A percentile compares a stretch with the other conserved stretches of the same genome.
These are phyloP conservation scores for Aureobasidium musti DNA, from an alignment of 2,329 filamentous ascomycete species.

Conservation along the genomic window DNA sequence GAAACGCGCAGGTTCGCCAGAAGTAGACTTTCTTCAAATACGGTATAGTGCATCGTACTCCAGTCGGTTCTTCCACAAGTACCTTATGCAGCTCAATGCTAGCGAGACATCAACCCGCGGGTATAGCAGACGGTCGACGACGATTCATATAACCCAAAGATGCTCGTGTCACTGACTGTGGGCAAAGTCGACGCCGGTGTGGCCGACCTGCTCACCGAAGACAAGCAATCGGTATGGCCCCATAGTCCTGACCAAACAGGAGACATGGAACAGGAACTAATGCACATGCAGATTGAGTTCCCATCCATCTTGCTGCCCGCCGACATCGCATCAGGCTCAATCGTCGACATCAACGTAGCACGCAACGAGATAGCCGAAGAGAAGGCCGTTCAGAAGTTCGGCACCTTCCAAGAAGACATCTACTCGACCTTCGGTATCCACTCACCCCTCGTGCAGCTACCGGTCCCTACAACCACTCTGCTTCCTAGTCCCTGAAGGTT, in stretches of 20 bases:
- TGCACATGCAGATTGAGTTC: constrained; percentile 79
- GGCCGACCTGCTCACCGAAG: constrained; percentile 91
- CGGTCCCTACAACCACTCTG: no score
- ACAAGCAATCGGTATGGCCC: constrained; percentile 82
- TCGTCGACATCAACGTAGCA: constrained; percentile 94
- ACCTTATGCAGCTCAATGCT: constrained; percentile 5
- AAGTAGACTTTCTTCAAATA: no score
- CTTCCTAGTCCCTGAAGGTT: no score
- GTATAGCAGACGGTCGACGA: neutral
- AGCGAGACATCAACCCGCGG: constrained; percentile 11
- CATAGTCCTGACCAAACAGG: neutral
- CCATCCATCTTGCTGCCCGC: constrained; percentile 94
- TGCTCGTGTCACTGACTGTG: constrained; percentile 97
- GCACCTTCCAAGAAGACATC: constrained; percentile 84
- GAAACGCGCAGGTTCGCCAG: no score
- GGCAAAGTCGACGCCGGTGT: constrained; percentile 99
- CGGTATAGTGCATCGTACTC: no score
- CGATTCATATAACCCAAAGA: constrained; percentile 44
- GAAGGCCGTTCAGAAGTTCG: constrained; percentile 73
- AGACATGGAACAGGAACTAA: constrained; percentile 19
- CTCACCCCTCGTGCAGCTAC: no score
- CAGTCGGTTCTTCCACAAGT: no score
- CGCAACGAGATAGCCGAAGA: constrained; percentile 81
- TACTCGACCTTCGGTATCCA: constrained; percentile 79
- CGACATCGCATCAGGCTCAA: constrained; percentile 92